Base-by-base conservation (phyloP, 1,139 yeast genomes). In the Yarrowia galli region DNA sequence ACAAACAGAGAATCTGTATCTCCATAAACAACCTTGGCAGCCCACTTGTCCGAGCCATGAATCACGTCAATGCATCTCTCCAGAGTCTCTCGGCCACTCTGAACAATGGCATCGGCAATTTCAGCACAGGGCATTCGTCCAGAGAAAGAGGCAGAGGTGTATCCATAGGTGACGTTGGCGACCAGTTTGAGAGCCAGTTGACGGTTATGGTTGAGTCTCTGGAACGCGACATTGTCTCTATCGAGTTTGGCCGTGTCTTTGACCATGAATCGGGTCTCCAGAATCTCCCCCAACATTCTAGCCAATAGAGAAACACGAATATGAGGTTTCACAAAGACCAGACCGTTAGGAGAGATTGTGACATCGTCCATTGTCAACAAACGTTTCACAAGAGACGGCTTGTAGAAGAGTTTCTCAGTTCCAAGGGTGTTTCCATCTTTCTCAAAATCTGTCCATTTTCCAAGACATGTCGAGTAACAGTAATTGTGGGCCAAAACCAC, bases 61-160 rank as follows among this genome's bases (percentile, higher is more conserved):
- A 95, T 92, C 67, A 84, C 74, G 4, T 84, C 84, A 51, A 92
- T 88, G 0, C 98, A 89, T 67, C 83, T 82, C 66, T 87, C 87
- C 67, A 95, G 78, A 0, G 92, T 89, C 76, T 93, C 98, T 69
- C 98, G 81, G 0, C 96, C 99, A 0, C 96, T 88, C 35, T 95
- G 87, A 0, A 95, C 99, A 75, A 95, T 92, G 13, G 97, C 89
- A 78, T 95, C 99, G 0, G 99, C 97, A 40, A 95, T 84, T 75
- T 92, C 98, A 0, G 97, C 87, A 73, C 96, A 91, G 0, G 99
- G 99, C 99, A 95, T 95, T 71, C 99, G 81, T 0, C 99, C 99
- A 42, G 97, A 92, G 74, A 89, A 95, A 0, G 97, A 87, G 0
- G 99, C 99, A 0, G 98, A 89, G 0, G 98, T 85, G 75, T 95